Evolutionary conservation across 495 filamentous ascomycete species (phyloP).

Genomic region (Tuber indicum): DNA sequence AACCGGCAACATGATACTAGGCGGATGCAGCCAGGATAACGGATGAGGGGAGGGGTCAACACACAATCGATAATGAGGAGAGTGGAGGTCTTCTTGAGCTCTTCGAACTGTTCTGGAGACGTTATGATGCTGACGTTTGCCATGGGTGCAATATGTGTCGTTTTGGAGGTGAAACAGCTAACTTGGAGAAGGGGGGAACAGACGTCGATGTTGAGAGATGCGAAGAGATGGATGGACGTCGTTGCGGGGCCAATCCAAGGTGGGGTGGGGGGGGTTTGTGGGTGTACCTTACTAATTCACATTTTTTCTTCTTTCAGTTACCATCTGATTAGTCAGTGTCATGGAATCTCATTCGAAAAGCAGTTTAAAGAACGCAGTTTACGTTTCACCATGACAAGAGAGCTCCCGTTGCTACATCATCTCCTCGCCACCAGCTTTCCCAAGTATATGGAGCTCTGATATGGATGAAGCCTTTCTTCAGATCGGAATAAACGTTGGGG

Average conservation of each 20-base stretch:
- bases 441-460: neutral
- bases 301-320: neutral
- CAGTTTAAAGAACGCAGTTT: neutral
- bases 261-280: slow-evolving; percentile 20
- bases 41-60: slow-evolving; percentile 42
- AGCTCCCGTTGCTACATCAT: neutral
- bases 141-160: slow-evolving; percentile 17
- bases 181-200: neutral
- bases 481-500: neutral
- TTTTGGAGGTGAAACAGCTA: slow-evolving; percentile 25
- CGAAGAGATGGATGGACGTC: slow-evolving; percentile 19
- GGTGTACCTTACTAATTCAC: neutral
- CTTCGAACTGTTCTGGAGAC: slow-evolving; percentile 63
- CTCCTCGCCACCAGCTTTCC: neutral
- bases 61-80: slow-evolving; percentile 83
- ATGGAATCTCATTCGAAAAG: neutral
- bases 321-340: neutral
- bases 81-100: slow-evolving; percentile 58
- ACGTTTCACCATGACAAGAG: neutral
- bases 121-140: slow-evolving; percentile 56
- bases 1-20: slow-evolving; percentile 23
- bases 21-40: slow-evolving; percentile 11
- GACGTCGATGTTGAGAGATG: slow-evolving; percentile 20
- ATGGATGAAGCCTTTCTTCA: neutral
- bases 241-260: slow-evolving; percentile 33